A percentile compares a stretch with the other conserved stretches of the same genome.
These are phyloP conservation scores for Myxozyma melibiosi DNA, from an alignment of 805 yeast species.

Conservation along the genomic window DNA sequence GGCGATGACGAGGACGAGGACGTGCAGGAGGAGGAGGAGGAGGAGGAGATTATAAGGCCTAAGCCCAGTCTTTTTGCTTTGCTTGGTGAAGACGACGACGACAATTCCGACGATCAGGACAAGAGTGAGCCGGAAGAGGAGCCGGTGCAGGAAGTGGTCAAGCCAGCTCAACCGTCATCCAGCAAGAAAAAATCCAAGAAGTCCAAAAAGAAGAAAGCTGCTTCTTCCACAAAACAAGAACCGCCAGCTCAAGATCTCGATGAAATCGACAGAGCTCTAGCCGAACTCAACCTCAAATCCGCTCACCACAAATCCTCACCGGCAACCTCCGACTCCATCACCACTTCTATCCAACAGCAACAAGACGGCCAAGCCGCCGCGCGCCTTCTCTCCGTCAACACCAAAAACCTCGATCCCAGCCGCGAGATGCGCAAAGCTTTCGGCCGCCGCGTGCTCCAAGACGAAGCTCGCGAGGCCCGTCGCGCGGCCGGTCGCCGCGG, in stretches of 20 bases:
- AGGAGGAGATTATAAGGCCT: background rate
- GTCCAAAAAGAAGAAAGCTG: conserved; percentile 5
- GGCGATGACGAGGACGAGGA: background rate
- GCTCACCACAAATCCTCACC: background rate
- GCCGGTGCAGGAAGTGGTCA: background rate
- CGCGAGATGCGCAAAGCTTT: conserved; percentile 33
- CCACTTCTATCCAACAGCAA: background rate
- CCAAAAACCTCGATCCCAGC: conserved; percentile 31
- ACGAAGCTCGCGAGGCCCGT: conserved; percentile 17
- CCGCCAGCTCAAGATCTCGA: conserved; percentile 11
- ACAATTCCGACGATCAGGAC: conserved; percentile 3
- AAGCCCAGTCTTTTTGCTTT: conserved; percentile 24
- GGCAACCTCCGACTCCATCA: background rate
- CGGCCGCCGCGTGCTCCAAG: conserved; percentile 31
- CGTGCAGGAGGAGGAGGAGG: conserved; percentile 16
- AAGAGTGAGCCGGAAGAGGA: conserved; percentile 2
- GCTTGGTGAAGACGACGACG: conserved; percentile 19
- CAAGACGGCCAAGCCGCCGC: conserved; percentile 13
- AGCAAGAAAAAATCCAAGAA: conserved; percentile 30
- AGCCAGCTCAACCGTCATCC: background rate
- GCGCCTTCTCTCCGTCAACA: conserved; percentile 24
- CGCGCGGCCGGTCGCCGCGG: conserved; percentile 13
- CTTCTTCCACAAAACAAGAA: background rate
- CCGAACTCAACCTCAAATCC: conserved; percentile 23
- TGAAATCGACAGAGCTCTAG: conserved; percentile 29